phyloP scores from a whole-genome alignment of 164 flowering plant genomes.

The Chloranthus sessilifolius region DNA sequence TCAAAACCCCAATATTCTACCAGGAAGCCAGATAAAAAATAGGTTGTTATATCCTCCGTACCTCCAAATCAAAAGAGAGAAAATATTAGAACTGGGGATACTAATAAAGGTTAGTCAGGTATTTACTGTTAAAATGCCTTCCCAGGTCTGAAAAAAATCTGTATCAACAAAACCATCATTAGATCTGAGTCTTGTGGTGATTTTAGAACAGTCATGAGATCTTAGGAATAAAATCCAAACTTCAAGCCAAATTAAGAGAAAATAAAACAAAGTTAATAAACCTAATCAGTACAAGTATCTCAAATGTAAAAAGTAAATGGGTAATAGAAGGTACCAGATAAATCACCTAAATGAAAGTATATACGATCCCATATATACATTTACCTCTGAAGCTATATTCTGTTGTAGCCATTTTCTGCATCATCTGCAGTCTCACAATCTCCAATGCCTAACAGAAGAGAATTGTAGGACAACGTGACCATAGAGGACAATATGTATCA shows the following conservation, averaged over 20 bases:
- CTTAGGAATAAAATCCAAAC: constrained; percentile 8
- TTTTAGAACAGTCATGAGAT: constrained; percentile 9
- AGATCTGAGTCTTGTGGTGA: constrained; percentile 17
- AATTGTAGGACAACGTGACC: too few species aligned
- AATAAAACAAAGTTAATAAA: constrained; percentile 10
- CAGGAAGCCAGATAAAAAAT: constrained; percentile 25
- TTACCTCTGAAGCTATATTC: constrained; percentile 41
- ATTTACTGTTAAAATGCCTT: constrained; percentile 21
- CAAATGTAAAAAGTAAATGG: constrained; percentile 6
- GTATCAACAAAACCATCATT: constrained; percentile 48
- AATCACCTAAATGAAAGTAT: constrained; percentile 15
- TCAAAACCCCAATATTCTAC: constrained; percentile 23
- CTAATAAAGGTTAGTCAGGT: constrained; percentile 18
- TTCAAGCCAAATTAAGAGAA: constrained; percentile 8
- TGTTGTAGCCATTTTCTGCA: constrained; percentile 6
- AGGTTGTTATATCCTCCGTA: constrained; percentile 29
- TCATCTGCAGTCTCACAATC: constrained; percentile 5
- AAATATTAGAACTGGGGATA: constrained; percentile 23
- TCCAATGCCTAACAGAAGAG: too few species aligned
- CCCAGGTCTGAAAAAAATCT: constrained; percentile 19
- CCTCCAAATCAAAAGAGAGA: constrained; percentile 27
- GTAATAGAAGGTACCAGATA: constrained; percentile 16
- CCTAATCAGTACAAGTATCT: constrained; percentile 25
- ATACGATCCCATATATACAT: constrained; percentile 28
- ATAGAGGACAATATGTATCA: too few species aligned